Evolutionary conservation across 352 stramenopile genomes (phyloP), one percentile per base, ranked within the genome.

Genomic region (Phytophthora sojae): DNA sequence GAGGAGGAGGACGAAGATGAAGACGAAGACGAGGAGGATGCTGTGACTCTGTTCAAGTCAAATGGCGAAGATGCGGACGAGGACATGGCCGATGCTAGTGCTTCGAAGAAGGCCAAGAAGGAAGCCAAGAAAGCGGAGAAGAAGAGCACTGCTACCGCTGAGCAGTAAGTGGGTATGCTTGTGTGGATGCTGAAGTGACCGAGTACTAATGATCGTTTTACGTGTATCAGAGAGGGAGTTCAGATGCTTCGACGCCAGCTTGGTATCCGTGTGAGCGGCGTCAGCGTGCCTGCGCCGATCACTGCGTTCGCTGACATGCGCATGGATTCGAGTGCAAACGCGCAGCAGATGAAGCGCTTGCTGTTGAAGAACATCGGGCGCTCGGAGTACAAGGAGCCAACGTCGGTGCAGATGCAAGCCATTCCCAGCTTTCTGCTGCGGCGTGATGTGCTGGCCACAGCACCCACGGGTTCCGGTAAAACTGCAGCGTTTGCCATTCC

Each of bases 381-480:
- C 7, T 97, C 90, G 25, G 86, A 95, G 68, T 99, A 98, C 93
- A 99, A 98, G 72, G 97, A 99, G 73, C 98, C 98, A 3, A 99
- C 98, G 49, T 86, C 98, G 3, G 98, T 99, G 71, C 98, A 99
- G 80, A 99, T 99, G 98, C 95, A 98, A 76, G 86, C 94, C 19
- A 97, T 99, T 55, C 96, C 97, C 35, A 89, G 88, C 44, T 68
- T 99, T 59, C 66, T 98, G 8, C 79, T 86, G 14, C 81, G 86
- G 45, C 89, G 94, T 55, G 98, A 99, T 79, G 82, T 99, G 49
- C 86, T 99, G 26, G 98, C 91, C 6, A 97, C 93, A 25, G 98
- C 98, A 9, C 97, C 98, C 7, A 99, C 98, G 25, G 97, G 97
- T 37, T 98, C 91, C 1, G 97, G 98, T 71, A 99, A 99, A 76